phyloP scores from a whole-genome alignment of 2,329 filamentous ascomycete genomes.

The Phialophora expanda region DNA sequence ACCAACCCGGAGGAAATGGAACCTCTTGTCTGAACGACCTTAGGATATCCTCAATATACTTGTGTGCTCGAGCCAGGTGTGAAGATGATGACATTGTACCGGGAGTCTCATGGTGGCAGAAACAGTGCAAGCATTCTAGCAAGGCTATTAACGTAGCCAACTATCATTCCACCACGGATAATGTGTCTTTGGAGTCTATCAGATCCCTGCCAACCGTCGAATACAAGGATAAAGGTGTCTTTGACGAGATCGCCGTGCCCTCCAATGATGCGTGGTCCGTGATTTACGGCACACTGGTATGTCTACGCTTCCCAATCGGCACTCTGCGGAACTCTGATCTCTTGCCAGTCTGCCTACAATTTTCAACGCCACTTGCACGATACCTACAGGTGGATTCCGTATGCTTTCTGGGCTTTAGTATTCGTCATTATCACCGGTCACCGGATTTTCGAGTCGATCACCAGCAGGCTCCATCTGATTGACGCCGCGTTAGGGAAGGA shows the following conservation, averaged over 20 bases:
- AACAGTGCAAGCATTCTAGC: slow-evolving; percentile 5
- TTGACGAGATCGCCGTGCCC: not conserved
- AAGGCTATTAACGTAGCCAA: not conserved
- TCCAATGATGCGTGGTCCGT: not conserved
- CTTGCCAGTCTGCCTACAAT: not conserved
- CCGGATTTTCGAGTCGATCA: not conserved
- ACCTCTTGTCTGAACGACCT: slow-evolving; percentile 5
- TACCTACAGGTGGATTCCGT: slow-evolving; percentile 2
- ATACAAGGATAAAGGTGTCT: not conserved
- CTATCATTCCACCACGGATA: slow-evolving; percentile 3
- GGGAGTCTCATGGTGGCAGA: slow-evolving; percentile 6
- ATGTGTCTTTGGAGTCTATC: not conserved
- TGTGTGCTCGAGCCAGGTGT: not conserved
- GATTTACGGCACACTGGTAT: slow-evolving; percentile 1
- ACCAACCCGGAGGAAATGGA: slow-evolving; percentile 2
- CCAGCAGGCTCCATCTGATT: not conserved
- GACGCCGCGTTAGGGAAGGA: not conserved
- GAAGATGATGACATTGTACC: not conserved
- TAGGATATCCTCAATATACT: not conserved
- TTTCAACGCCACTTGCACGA: slow-evolving; percentile 3
- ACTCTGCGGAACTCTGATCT: not conserved
- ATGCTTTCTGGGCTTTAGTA: not conserved
- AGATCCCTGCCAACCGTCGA: not conserved
- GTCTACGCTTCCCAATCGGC: not conserved
- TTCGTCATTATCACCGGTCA: not conserved